Evolutionary conservation across 2,329 filamentous ascomycete species (phyloP).

Genomic region (Exophiala sp.): DNA sequence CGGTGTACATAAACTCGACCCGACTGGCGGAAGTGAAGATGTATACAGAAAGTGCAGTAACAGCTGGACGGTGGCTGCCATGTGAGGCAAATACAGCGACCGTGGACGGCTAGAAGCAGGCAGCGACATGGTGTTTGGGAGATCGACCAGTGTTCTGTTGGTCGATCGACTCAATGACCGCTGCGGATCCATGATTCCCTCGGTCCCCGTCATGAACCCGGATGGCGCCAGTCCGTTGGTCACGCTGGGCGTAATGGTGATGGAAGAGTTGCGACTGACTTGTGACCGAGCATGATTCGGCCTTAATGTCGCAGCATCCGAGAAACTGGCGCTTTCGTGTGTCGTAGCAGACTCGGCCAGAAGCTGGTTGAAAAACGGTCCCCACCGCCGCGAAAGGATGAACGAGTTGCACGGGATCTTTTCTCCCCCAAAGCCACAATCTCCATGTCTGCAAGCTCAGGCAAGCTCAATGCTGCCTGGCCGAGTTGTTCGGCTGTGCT

Average conservation of each 20-base stretch:
- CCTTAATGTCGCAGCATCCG: constrained; percentile 67
- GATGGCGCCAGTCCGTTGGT: constrained; percentile 28
- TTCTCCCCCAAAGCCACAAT: constrained; percentile 84
- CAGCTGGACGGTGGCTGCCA: constrained; percentile 78
- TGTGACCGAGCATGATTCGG: constrained; percentile 48
- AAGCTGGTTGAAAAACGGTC: constrained; percentile 89
- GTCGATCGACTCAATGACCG: constrained; percentile 26
- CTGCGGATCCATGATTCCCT: constrained; percentile 22
- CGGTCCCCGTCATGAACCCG: constrained; percentile 3
- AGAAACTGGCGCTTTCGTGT: constrained; percentile 50
- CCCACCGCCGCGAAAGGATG: constrained; percentile 82
- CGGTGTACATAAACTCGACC: constrained; percentile 77
- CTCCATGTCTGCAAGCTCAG: constrained; percentile 95
- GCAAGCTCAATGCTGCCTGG: constrained; percentile 67
- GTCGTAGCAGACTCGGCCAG: constrained; percentile 69
- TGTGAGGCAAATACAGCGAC: constrained; percentile 89
- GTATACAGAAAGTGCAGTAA: constrained; percentile 93
- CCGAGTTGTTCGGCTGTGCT: constrained; percentile 79
- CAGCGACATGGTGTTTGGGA: constrained; percentile 49
- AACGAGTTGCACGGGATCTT: constrained; percentile 90
- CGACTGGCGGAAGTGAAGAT: constrained; percentile 70
- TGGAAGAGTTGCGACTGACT: constrained; percentile 60
- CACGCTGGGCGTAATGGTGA: constrained; percentile 69
- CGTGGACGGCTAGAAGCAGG: constrained; percentile 64
- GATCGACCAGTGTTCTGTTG: constrained; percentile 37